Conservation (phyloP, 2,329 filamentous ascomycete genomes). For the Talaromyces pinophilus region DNA sequence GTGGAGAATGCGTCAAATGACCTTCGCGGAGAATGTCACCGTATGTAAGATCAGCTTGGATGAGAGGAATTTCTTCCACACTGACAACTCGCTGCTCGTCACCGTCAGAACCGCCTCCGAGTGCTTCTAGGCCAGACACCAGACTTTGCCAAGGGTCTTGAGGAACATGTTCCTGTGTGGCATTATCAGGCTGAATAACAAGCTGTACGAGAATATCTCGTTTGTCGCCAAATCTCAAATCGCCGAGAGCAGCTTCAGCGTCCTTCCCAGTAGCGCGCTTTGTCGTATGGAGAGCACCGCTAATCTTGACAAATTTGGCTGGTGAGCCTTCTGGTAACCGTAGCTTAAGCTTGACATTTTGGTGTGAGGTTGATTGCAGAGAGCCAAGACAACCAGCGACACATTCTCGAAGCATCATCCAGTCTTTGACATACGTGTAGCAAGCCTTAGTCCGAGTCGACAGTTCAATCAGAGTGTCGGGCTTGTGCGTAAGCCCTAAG, state of each 20-base stretch:
- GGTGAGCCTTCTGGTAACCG: slow-evolving; percentile 93
- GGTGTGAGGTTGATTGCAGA: slow-evolving; percentile 92
- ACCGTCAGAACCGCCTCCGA: slow-evolving; percentile 82
- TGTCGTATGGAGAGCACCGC: slow-evolving; percentile 90
- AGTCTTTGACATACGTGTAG: slow-evolving; percentile 98
- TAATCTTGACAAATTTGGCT: slow-evolving; percentile 98
- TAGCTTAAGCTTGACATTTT: slow-evolving; percentile 95
- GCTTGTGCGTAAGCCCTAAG: slow-evolving; percentile 93
- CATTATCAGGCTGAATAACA: slow-evolving; percentile 83
- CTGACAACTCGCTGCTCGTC: slow-evolving; percentile 82
- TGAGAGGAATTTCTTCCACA: slow-evolving; percentile 90
- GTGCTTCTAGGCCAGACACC: slow-evolving; percentile 88
- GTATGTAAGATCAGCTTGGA: slow-evolving; percentile 92
- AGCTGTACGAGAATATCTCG: slow-evolving; percentile 87
- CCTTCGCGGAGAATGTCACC: slow-evolving; percentile 91
- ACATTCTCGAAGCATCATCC: slow-evolving; percentile 99
- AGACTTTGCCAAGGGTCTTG: slow-evolving; percentile 98
- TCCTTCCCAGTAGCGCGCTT: slow-evolving; percentile 94
- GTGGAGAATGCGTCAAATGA: slow-evolving; percentile 77
- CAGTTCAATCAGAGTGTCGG: slow-evolving; percentile 97
- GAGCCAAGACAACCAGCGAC: slow-evolving; percentile 89
- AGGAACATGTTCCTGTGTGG: slow-evolving; percentile 77
- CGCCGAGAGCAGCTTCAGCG: slow-evolving; percentile 87
- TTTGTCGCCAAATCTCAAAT: slow-evolving; percentile 94
- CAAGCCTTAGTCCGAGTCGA: slow-evolving; percentile 94